phyloP scores from a whole-genome alignment of 495 filamentous ascomycete species.

The Aspergillus coremiiformis region DNA sequence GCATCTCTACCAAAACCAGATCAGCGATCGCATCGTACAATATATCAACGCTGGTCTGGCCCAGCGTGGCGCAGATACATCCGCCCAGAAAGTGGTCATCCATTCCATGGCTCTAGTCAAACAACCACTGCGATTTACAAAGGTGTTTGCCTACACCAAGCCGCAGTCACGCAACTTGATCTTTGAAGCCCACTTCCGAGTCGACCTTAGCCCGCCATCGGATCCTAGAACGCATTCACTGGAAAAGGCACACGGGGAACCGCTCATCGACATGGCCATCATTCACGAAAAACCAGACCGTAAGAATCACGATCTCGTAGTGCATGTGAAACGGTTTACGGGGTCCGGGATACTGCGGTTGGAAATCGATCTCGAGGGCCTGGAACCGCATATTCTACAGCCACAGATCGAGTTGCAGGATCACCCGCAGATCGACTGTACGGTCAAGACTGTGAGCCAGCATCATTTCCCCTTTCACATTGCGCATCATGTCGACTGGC shows the following conservation, averaged over 20 bases:
- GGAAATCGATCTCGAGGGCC: conserved; percentile 8
- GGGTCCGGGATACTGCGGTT: conserved; percentile 5
- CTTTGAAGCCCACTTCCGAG: conserved; percentile 9
- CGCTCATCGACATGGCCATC: conserved; percentile 11
- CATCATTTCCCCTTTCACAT: conserved; percentile 15
- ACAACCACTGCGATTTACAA: conserved; percentile 8
- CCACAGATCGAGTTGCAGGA: conserved; percentile 12
- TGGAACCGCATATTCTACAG: conserved; percentile 3
- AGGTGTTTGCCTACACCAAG: conserved; percentile 1
- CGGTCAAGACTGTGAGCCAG: conserved; percentile 9
- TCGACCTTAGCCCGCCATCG: conserved; percentile 4
- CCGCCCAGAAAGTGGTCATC: conserved; percentile 6
- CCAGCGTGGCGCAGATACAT: neutral
- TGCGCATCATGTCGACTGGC: conserved; percentile 14
- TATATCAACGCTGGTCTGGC: conserved; percentile 11
- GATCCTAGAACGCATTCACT: neutral
- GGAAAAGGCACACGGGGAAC: neutral
- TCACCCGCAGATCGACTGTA: conserved; percentile 13
- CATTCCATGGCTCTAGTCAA: conserved; percentile 8
- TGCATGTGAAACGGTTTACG: conserved; percentile 8
- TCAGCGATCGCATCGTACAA: conserved; percentile 6
- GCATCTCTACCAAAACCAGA: conserved; percentile 9
- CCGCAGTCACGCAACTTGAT: conserved; percentile 11
- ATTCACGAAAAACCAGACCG: conserved; percentile 2
- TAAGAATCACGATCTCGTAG: conserved; percentile 7